Evolutionary conservation across 352 stramenopile species (phyloP).

Genomic region (Phytophthora aleatoria): DNA sequence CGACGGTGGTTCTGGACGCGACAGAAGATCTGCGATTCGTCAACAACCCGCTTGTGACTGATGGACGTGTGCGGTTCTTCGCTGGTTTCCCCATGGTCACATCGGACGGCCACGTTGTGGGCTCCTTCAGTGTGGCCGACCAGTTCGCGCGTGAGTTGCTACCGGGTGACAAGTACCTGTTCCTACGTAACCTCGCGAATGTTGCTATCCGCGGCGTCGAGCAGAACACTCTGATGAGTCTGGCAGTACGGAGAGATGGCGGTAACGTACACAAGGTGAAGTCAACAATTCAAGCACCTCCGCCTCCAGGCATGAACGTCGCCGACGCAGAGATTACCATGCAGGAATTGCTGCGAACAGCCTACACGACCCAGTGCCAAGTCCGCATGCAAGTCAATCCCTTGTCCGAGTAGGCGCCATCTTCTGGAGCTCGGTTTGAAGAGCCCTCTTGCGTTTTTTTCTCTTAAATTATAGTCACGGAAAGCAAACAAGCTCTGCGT

Average conservation of each 20-base stretch:
- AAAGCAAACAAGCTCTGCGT: conserved; percentile 3
- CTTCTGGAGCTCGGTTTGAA: conserved; percentile 26
- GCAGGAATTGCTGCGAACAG: conserved; percentile 83
- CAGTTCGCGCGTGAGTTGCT: conserved; percentile 77
- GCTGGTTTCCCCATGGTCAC: conserved; percentile 80
- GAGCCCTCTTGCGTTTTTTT: conserved; percentile 15
- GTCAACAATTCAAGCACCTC: conserved; percentile 43
- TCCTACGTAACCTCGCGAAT: conserved; percentile 84
- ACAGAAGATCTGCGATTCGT: conserved; percentile 78
- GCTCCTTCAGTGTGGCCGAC: conserved; percentile 80
- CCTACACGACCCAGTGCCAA: conserved; percentile 83
- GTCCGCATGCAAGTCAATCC: conserved; percentile 84
- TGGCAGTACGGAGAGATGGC: conserved; percentile 26
- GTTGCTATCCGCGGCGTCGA: conserved; percentile 79
- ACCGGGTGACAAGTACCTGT: conserved; percentile 78
- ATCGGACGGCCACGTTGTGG: conserved; percentile 64
- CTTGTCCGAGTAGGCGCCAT: conserved; percentile 29
- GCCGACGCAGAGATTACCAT: conserved; percentile 73
- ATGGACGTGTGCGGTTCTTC: conserved; percentile 84
- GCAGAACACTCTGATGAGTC: conserved; percentile 72
- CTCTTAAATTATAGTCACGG: conserved; percentile 41
- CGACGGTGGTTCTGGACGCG: conserved; percentile 83
- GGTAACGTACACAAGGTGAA: conserved; percentile 34
- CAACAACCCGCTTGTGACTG: conserved; percentile 78
- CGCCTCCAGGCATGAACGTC: conserved; percentile 65